Percentiles rank a stretch among this genome's conserved stretches.
phyloP scores from a whole-genome alignment of 2,329 filamentous ascomycete genomes.

The Aureobasidium sp. region DNA sequence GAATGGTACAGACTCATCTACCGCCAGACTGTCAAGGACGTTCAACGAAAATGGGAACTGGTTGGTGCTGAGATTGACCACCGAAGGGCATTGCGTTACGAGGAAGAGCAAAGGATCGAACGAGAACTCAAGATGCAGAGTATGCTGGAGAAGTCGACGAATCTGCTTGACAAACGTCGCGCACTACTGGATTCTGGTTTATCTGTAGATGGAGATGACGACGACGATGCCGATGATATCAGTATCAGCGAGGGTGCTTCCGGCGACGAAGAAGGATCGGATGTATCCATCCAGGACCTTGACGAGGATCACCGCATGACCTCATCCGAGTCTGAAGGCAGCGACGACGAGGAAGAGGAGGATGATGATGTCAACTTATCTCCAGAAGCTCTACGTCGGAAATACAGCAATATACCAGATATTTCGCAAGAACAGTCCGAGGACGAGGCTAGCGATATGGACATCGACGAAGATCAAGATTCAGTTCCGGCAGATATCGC shows the following conservation, averaged over 20 bases:
- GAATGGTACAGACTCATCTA: constrained; percentile 59
- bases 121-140: constrained; percentile 59
- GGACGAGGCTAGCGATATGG: constrained; percentile 24
- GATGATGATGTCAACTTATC: constrained; percentile 56
- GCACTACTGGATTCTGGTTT: constrained; percentile 12
- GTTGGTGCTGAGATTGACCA: constrained; percentile 50
- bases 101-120: constrained; percentile 49
- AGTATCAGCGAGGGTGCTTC: constrained; percentile 37
- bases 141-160: constrained; percentile 62
- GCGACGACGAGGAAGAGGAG: constrained; percentile 42
- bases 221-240: constrained; percentile 32
- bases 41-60: constrained; percentile 52
- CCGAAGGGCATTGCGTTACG: constrained; percentile 47
- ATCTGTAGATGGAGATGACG: constrained; percentile 15
- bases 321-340: constrained; percentile 56
- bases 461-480: constrained; percentile 18
- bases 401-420: constrained; percentile 57
- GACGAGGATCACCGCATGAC: constrained; percentile 44
- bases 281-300: constrained; percentile 32
- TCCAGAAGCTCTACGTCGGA: constrained; percentile 57
- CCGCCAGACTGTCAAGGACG: constrained; percentile 58
- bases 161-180: constrained; percentile 55
- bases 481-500: neutral
- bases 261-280: constrained; percentile 20
- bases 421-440: constrained; percentile 21